Base-by-base conservation (phyloP, 805 yeast genomes). In the Lachancea thermotolerans region DNA sequence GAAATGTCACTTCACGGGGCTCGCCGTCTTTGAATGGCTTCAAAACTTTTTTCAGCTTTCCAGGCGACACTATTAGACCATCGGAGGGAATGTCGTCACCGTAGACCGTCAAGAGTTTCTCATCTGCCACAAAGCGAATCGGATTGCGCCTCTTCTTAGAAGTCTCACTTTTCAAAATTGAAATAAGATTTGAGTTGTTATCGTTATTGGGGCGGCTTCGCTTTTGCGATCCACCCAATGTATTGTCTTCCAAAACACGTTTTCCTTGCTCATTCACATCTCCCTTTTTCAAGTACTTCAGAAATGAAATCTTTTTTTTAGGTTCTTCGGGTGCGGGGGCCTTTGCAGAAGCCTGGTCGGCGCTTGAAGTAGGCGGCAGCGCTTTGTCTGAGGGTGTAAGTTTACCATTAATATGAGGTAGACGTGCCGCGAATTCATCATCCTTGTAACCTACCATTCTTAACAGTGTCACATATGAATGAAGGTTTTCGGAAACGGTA, bases 11-110 rank as follows among this genome's bases (percentile, higher is more conserved):
- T 49, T 64, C 68, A 35, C 59, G 53, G 9, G 68, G 66, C 47
- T 60, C 65, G 30, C 65, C 66, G 39, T 60, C 65, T 40, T 54
- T 60, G 44, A 60, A 60, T 9, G 67, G 66, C 43, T 59, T 61
- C 16, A 64, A 44, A 2, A 62, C 48, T 34, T 59, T 61, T 37
- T 60, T 61, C 42, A 64, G 46, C 31, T 60, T 55, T 6, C 41
- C 44, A 10, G 67, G 62, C 1, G 65, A 54, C 11, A 62, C 58
- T 18, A 46, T 44, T 32, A 61, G 39, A 29, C 68, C 68, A 1
- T 50, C 47, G 30, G 42, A 39, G 6, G 68, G 67, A 14, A 64
- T 45, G 30, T 54, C 68, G 29, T 64, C 66, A 45, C 68, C 68
- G 46, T 54, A 64, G 2, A 64, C 57, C 30, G 57, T 56, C 10